Percentiles rank a stretch among this genome's conserved stretches.
These are phyloP conservation scores for Eimeria sp. DNA, from an alignment of 169 alveolate species.

Conservation along the genomic window DNA sequence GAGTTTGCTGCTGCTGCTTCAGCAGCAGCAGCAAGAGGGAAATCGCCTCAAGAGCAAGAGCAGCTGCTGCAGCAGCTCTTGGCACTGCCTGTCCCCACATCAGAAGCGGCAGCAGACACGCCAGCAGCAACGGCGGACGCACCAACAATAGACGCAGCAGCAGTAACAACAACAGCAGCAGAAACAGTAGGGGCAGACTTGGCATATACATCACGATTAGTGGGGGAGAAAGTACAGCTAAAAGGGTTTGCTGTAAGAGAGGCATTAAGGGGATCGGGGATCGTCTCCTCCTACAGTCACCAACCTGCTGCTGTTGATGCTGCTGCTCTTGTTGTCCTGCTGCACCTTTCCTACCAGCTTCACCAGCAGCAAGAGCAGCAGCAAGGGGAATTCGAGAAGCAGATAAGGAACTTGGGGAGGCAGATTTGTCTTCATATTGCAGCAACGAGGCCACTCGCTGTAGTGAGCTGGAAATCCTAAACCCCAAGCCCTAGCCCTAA, in stretches of 20 bases:
- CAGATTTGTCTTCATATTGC: slow-evolving; percentile 32
- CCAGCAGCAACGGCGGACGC: background rate
- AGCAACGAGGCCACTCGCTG: background rate
- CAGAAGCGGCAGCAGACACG: background rate
- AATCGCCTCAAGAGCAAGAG: background rate
- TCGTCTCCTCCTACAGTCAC: slow-evolving; percentile 1
- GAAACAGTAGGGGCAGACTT: slow-evolving; percentile 10
- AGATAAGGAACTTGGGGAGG: slow-evolving; percentile 6
- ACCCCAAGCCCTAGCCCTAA: slow-evolving; percentile 32
- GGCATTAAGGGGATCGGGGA: slow-evolving; percentile 14
- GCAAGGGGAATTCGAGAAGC: background rate
- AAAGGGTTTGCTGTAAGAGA: background rate
- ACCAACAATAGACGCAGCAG: background rate
- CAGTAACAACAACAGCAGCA: background rate
- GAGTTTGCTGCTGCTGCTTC: background rate
- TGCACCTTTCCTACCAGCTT: background rate
- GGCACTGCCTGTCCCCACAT: background rate
- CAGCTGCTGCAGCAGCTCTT: slow-evolving; percentile 53
- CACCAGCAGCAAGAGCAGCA: slow-evolving; percentile 38
- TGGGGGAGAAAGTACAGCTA: slow-evolving; percentile 21
- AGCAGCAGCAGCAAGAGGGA: slow-evolving; percentile 1
- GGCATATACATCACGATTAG: background rate
- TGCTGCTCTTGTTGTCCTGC: slow-evolving; percentile 11
- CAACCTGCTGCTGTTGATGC: slow-evolving; percentile 29
- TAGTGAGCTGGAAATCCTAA: slow-evolving; percentile 18